A percentile compares a stretch with the other conserved stretches of the same genome.
Evolutionary conservation across 2,329 filamentous ascomycete species (phyloP).

Genomic region (Colletotrichum tabaci): DNA sequence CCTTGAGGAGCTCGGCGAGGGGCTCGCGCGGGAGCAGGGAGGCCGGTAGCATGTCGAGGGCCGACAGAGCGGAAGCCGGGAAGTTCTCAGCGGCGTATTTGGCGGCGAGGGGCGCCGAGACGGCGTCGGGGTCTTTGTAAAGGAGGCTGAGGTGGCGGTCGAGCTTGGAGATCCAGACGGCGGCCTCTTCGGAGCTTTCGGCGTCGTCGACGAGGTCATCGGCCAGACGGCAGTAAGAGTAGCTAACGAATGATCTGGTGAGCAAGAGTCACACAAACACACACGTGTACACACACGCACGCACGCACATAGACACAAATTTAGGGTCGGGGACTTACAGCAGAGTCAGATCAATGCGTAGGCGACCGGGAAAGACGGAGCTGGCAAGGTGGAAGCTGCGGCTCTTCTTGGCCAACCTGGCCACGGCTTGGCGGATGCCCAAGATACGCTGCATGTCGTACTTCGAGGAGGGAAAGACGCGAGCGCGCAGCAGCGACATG

Average conservation of each 20-base stretch:
- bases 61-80: conserved; percentile 64
- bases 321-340: conserved; percentile 59
- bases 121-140: conserved; percentile 55
- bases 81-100: conserved; percentile 65
- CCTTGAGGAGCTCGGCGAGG: conserved; percentile 75
- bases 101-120: conserved; percentile 34
- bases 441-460: conserved; percentile 72
- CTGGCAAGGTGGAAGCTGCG: conserved; percentile 82
- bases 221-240: conserved; percentile 81
- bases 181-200: conserved; percentile 64
- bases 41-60: conserved; percentile 72
- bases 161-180: conserved; percentile 71
- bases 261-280: conserved; percentile 11
- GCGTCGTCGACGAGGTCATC: conserved; percentile 82
- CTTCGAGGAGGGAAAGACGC: conserved; percentile 59
- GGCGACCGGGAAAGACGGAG: conserved; percentile 75
- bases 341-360: conserved; percentile 78
- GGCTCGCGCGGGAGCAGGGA: conserved; percentile 70
- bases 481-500: conserved; percentile 66
- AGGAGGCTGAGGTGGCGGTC: conserved; percentile 69
- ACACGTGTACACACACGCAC: no score
- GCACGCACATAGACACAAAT: no score
- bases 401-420: conserved; percentile 74
- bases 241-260: conserved; percentile 56
- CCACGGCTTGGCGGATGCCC: conserved; percentile 72